Evolutionary conservation across 2,329 filamentous ascomycete genomes (phyloP).

Genomic region (Aureobasidium sp.): DNA sequence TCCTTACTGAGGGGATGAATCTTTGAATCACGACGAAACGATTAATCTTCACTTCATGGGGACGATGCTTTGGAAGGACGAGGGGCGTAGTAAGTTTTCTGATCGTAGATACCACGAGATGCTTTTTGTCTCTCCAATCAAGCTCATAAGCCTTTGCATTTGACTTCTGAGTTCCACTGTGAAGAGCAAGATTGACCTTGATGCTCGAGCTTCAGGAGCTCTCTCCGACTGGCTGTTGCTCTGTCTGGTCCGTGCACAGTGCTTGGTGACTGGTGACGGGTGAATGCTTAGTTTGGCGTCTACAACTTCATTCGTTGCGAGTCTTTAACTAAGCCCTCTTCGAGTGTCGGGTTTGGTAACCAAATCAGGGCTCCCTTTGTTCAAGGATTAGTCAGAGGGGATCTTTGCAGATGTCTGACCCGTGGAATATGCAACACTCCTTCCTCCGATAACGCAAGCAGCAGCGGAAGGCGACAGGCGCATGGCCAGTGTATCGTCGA

Average conservation of each 20-base stretch:
- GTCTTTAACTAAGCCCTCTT: not conserved
- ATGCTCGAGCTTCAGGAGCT: not conserved
- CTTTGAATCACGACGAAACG: constrained; percentile 9
- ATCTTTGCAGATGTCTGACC: not conserved
- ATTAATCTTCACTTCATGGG: constrained; percentile 2
- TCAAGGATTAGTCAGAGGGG: not conserved
- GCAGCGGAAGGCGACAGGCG: not conserved
- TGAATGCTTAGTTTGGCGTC: not conserved
- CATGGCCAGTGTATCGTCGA: not conserved
- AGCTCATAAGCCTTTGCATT: not conserved
- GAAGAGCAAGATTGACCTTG: not conserved
- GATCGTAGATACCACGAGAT: constrained; percentile 3
- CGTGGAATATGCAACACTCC: not conserved
- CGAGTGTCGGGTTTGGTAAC: not conserved
- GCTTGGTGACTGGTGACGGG: not conserved
- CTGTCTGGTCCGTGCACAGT: not conserved
- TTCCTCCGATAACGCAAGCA: not conserved
- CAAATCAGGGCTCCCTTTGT: not conserved
- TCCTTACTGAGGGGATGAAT: constrained; percentile 42
- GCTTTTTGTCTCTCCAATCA: not conserved
- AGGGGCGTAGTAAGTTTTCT: not conserved
- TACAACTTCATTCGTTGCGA: not conserved
- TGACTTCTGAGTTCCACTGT: not conserved
- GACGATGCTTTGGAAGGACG: not conserved
- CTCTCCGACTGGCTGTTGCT: not conserved